Evolutionary conservation across 345 rosid species (phyloP).

Genomic region (Isatis tinctoria): DNA sequence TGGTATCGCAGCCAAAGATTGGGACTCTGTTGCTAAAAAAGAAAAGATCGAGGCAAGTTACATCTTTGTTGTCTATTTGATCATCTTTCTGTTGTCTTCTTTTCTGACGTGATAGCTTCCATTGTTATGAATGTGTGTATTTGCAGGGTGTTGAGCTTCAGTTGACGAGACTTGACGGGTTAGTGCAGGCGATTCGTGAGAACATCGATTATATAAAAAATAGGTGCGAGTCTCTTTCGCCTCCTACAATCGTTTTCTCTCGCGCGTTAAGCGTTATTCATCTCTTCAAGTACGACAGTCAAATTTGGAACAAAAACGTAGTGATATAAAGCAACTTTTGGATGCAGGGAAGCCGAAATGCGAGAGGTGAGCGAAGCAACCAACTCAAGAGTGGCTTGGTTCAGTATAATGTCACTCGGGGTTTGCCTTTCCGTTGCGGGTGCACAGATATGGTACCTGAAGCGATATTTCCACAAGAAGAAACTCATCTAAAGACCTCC

Average conservation of each 20-base stretch:
- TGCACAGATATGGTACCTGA: constrained; percentile 60
- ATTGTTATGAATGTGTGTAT: neutral
- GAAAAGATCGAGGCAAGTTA: constrained; percentile 81
- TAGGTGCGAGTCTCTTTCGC: constrained; percentile 40
- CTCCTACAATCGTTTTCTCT: neutral
- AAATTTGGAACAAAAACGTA: no score
- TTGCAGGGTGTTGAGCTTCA: constrained; percentile 86
- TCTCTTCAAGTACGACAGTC: neutral
- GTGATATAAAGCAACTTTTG: neutral
- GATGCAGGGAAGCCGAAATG: constrained; percentile 69
- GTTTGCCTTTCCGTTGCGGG: constrained; percentile 52
- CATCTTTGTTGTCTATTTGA: neutral
- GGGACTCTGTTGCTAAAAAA: constrained; percentile 92
- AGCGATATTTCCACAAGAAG: constrained; percentile 62
- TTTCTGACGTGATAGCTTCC: neutral
- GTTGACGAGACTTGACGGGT: constrained; percentile 66
- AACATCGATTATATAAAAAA: constrained; percentile 53
- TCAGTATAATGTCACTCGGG: constrained; percentile 71
- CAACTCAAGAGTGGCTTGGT: constrained; percentile 74
- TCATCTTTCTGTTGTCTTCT: neutral
- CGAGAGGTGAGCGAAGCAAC: constrained; percentile 68
- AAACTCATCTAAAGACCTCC: constrained; percentile 52
- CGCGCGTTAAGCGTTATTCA: neutral
- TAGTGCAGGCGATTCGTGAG: constrained; percentile 58
- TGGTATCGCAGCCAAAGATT: constrained; percentile 91